Evolutionary conservation across 129 eudicot species (phyloP), one percentile per base, ranked within the genome.

Genomic region (Dittrichia graveolens): DNA sequence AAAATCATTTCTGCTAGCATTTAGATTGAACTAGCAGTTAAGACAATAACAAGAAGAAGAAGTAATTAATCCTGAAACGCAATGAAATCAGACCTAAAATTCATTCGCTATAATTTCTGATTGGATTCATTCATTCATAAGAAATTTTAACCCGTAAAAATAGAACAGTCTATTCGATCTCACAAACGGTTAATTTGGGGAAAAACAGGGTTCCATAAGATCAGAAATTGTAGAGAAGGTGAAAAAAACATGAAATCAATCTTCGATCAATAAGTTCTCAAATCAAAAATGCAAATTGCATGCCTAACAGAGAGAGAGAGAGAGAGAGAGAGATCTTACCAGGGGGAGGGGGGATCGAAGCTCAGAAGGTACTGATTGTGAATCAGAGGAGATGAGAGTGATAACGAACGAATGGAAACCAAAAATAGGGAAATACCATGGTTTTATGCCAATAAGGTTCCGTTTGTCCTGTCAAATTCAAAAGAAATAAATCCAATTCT

Each of bases 351-450:
- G 44, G 7, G 35, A 5, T 12, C 1, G 10, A 44, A 43, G 8
- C 54, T n/a, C 18, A 11, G 11, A 66, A 66, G 2, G 6, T 16
- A 18, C 37, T 13, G 44, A 5, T 50, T 12, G 43, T 9, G 76
- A 57, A 71, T 42, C 8, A 16, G 57, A 40, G 37, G 19, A 38
- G 44, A 44, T 46, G 58, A 15, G 52, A 60, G 52, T 56, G 80
- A 76, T 60, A 46, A 67, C 39, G 59, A 76, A 57, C 34, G 69
- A 46, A 67, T 68, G 75, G 62, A 57, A 67, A 61, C 53, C 61
- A 4, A 43, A 67, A 57, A 9, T 66, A 0, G 38, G 19, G 80
- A 75, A 55, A 34, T 65, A 2, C 31, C 2, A 2, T 24, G 31
- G 31, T 24, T 24, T 24, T 24, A 24, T 2, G 31, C 31, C 31